phyloP scores from a whole-genome alignment of 2,329 filamentous ascomycete species.

The Colletotrichum sublineola region DNA sequence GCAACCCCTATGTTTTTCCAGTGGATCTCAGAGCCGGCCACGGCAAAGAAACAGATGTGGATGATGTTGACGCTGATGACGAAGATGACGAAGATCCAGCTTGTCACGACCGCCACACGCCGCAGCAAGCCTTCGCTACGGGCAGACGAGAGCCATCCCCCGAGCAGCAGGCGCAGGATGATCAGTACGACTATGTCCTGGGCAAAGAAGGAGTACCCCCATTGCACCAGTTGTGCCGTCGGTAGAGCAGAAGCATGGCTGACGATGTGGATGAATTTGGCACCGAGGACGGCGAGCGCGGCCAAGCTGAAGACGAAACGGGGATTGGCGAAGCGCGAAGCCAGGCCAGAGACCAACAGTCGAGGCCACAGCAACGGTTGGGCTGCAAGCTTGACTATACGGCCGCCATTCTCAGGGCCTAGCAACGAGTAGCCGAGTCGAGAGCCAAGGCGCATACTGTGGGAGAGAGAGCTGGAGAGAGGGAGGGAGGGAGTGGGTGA shows the following conservation, averaged over 20 bases:
- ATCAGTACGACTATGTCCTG: slow-evolving; percentile 52
- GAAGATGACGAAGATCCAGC: background rate
- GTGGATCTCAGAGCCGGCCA: slow-evolving; percentile 52
- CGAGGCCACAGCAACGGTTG: background rate
- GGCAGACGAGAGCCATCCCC: slow-evolving; percentile 43
- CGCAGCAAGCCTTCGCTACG: slow-evolving; percentile 1
- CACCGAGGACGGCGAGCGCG: slow-evolving; percentile 48
- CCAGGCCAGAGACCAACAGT: slow-evolving; percentile 2
- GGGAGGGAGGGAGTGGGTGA: no score
- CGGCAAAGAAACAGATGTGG: slow-evolving; percentile 48
- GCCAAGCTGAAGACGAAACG: slow-evolving; percentile 50
- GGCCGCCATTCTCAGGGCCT: background rate
- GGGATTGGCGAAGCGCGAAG: slow-evolving; percentile 40
- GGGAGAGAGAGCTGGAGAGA: background rate
- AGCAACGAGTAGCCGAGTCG: background rate
- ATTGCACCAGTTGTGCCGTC: slow-evolving; percentile 48
- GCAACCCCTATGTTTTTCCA: slow-evolving; percentile 52
- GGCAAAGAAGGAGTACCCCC: slow-evolving; percentile 52
- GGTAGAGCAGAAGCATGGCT: slow-evolving; percentile 51
- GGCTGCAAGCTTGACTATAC: background rate
- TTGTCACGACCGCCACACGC: background rate
- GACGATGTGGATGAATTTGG: slow-evolving; percentile 51
- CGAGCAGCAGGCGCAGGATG: slow-evolving; percentile 50
- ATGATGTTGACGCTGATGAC: slow-evolving; percentile 10
- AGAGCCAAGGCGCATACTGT: background rate